Evolutionary conservation across 208 protist genomes (phyloP).

Genomic region (Entamoeba invadens): DNA sequence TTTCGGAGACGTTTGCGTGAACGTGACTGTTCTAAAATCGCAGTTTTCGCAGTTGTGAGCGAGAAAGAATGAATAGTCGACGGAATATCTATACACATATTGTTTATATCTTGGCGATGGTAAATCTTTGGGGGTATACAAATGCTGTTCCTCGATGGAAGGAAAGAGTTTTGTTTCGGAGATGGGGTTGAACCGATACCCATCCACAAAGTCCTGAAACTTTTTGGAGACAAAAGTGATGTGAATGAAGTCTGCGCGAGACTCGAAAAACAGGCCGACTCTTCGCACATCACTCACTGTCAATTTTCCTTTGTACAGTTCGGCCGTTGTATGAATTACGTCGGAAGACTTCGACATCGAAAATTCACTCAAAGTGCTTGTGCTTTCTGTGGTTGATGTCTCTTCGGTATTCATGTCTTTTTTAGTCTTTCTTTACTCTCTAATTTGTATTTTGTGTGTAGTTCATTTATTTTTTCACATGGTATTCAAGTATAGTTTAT

Average conservation of each 20-base stretch:
- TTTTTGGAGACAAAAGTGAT: not conserved
- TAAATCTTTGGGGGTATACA: not conserved
- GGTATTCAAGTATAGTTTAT: no score
- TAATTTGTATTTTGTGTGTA: no score
- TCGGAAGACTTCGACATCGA: no score
- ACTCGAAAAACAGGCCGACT: not conserved
- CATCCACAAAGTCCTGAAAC: not conserved
- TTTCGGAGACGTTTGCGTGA: not conserved
- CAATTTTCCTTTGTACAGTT: not conserved
- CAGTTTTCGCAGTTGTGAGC: not conserved
- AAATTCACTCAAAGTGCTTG: no score
- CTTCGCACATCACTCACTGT: not conserved
- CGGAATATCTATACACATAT: not conserved
- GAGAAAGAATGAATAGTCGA: not conserved
- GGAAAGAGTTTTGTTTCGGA: not conserved
- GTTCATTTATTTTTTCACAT: no score
- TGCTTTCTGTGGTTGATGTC: no score
- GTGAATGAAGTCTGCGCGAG: not conserved
- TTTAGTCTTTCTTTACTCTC: no score
- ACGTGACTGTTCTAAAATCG: not conserved
- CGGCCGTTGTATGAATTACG: no score
- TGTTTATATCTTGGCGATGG: not conserved
- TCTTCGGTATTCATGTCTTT: no score
- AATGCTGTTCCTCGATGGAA: not conserved
- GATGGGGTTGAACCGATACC: not conserved